Base-by-base conservation (phyloP, 2,329 filamentous ascomycete genomes). In the Cercospora sp. region DNA sequence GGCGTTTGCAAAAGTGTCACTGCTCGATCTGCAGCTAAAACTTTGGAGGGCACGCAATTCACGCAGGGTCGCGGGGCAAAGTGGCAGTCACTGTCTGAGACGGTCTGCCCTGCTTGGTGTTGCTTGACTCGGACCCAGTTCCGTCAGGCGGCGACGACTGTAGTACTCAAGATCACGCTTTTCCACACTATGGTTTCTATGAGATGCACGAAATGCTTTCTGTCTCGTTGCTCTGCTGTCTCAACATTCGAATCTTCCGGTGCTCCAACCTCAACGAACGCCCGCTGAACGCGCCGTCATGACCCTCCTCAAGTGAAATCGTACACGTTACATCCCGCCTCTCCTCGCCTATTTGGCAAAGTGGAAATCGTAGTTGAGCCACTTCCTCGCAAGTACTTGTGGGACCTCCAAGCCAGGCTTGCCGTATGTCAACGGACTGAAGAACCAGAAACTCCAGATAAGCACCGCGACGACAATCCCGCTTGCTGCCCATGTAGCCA, bases 301-400 rank as follows among this genome's bases (percentile, higher is more conserved):
- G 26, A 57, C 61, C 37, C 40, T 61, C 30, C 18, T 26, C 32
- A n/a, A 43, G n/a, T 37, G 37, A 45, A 30, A 65, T 61, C 66
- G 40, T 61, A 64, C 53, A 53, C 51, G 21, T 53, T 53, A 53
- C 53, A 24, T 26, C 18, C 55, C 24, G 24, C 18, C 18, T 45
- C 30, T 49, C 32, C 16, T 51, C 21, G 60, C 61, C 13, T 34
- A 99, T 88, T 99, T 99, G 68, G 95, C 95, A 84, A 99, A 99
- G 83, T 99, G 95, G 79, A 99, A 86, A 80, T 99, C 95, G 79
- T 98, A 99, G 72, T 92, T 91, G 73, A 99, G 85, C 94, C 94
- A 98, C 85, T 97, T 97, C 80, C 95, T 89, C 71, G 90, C 87
- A 71, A 91, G 82, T 32, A 99, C 91, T 78, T 93, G 85, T 12